Base-by-base conservation (phyloP, 1,284 basidiomycete genomes). In the Cutaneotrichosporon mucoides region DNA sequence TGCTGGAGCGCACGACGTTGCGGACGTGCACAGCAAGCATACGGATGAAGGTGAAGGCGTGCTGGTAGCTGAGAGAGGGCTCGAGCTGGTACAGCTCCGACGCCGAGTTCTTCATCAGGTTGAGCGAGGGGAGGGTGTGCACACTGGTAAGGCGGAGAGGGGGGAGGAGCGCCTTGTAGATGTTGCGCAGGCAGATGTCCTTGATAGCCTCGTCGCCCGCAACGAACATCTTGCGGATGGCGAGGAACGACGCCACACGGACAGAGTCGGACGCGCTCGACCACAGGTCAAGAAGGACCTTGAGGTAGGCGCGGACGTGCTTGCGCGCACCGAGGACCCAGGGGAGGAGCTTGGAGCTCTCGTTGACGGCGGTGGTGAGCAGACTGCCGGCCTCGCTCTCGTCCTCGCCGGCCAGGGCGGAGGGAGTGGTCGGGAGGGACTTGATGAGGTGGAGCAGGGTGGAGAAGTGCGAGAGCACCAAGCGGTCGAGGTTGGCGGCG, bases 91-190 rank as follows among this genome's bases (percentile, higher is more conserved):
- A 99, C 2, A 99, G 82, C 75, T 96, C 93, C 0, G 89, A 88
- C 0, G 94, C 94, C 2, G 92, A 90, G 78, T 99, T 98, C 79
- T 99, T 99, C 92, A 98, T 96, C 45, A 99, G 80, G 71, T 91
- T 96, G 77, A 99, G 89, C 4, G 88, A 86, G n/a, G 94, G 92
- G 11, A 99, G 82, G 1, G 89, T 94, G 79, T 96, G 88, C 2
- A 86, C 82, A 54, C 84, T 90, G 5, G 92, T 96, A 15, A 86
- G 85, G 73, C 92, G 68, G 33, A 73, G 87, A 8, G 87, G 87
- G 16, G 90, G 86, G 53, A 97, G 84, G 38, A 97, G 81, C 3
- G 88, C 85, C 54, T 90, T 83, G 79, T 98, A 98, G 13, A 67
- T 68, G 62, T 47, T 56, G 84, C 92, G 94, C 66, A 98, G 82